Base-by-base conservation (phyloP, 2,329 filamentous ascomycete genomes). In the Trichophyton rubrum region DNA sequence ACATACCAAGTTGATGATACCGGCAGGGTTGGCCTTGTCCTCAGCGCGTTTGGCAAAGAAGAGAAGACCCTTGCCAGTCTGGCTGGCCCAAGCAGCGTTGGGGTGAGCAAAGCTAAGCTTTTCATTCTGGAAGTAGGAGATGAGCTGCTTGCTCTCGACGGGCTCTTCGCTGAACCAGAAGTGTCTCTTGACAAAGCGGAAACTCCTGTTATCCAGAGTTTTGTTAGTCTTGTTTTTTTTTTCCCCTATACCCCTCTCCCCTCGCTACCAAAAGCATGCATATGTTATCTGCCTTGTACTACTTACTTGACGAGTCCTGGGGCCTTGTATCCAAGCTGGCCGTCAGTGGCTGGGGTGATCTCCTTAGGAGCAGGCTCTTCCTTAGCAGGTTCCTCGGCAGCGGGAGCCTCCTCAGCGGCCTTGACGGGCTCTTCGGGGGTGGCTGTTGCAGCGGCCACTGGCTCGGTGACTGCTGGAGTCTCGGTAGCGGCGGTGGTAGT, bases 31-130 rank as follows among this genome's bases (percentile, higher is more conserved):
- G 66, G 83, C 80, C 84, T 95, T 96, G 77, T 95, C 88, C 70
- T 85, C 82, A 59, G 82, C 80, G 76, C 89, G 86, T 84, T 92
- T 90, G 76, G 87, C 86, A 76, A 89, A 88, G 82, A 95, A 96
- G 47, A 97, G 80, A 20, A 97, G 87, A 71, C 93, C 93, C 81
- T 95, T 95, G 74, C 92, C 92, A 62, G 92, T 96, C 81, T 95
- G 85, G 67, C 85, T 85, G 65, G 92, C 90, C 90, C 93, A 96
- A 40, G 93, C 88, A 67, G 85, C 87, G 68, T 87, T 87, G 66
- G 88, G 82, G 78, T 95, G 87, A 63, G 88, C 86, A 66, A 86
- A 80, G 59, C 85, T 81, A 61, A 86, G 81, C 86, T 96, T 96
- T 83, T 96, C 90, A 70, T 85, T 86, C 77, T 90, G 89, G 68